These are phyloP conservation scores for Ulota crispa DNA, from an alignment of 225 moss, liverwort and hornwort genomes.

Conservation along the genomic window DNA sequence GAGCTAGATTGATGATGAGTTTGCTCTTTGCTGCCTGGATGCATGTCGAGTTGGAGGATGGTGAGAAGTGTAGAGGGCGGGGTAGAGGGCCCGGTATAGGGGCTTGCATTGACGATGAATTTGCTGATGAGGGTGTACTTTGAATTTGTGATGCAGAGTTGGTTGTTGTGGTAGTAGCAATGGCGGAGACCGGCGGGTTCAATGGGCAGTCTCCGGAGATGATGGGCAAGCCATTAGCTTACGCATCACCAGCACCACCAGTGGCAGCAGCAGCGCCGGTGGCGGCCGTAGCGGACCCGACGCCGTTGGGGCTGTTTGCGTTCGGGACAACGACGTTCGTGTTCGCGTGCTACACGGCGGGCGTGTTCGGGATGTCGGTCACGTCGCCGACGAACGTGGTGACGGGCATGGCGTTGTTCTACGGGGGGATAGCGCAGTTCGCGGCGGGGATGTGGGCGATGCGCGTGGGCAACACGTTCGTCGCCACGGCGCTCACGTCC, in stretches of 20 bases:
- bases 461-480: constrained; percentile 58
- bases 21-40: too few relatives aligned
- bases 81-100: neutral
- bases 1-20: too few relatives aligned
- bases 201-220: neutral
- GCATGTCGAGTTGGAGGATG: too few relatives aligned
- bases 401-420: constrained; percentile 55
- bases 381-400: constrained; percentile 38
- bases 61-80: neutral
- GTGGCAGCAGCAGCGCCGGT: neutral
- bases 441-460: constrained; percentile 84
- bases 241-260: neutral
- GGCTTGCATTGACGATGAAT: neutral
- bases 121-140: neutral
- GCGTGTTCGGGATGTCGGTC: constrained; percentile 33
- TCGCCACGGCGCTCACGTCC: constrained; percentile 64
- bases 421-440: constrained; percentile 56
- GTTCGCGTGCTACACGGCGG: constrained; percentile 61
- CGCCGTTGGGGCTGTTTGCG: constrained; percentile 58
- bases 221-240: neutral
- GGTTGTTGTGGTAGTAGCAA: neutral
- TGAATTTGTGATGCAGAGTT: neutral
- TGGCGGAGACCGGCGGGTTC: neutral
- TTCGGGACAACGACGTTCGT: constrained; percentile 67
- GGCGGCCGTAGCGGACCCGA: constrained; percentile 45